A percentile compares a stretch with the other conserved stretches of the same genome.
phyloP scores from a whole-genome alignment of 83 land plant genomes.

The Picea mariana region DNA sequence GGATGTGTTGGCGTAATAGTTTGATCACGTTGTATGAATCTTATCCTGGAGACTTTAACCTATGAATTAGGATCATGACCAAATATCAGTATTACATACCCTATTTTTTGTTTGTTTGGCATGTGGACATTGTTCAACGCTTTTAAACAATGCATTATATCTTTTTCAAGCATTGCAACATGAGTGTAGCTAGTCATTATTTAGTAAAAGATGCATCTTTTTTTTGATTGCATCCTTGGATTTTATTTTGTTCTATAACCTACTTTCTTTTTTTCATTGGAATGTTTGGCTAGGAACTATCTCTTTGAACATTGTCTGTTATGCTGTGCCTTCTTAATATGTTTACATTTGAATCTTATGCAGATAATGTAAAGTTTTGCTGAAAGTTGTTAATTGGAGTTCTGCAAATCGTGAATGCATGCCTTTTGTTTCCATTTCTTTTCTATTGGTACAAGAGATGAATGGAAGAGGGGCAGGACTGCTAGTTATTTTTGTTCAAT shows the following conservation, averaged over 20 bases:
- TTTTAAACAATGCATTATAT: too few species aligned
- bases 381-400: neutral
- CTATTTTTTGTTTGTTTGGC: neutral
- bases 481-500: neutral
- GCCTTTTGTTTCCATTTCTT: neutral
- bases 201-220: neutral
- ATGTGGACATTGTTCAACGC: too few species aligned
- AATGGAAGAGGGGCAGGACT: neutral
- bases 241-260: neutral
- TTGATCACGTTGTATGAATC: neutral
- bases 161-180: too few species aligned
- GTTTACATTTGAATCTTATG: neutral
- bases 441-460: neutral
- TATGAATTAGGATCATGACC: neutral
- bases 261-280: neutral
- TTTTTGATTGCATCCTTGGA: neutral
- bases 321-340: neutral
- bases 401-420: neutral
- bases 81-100: neutral
- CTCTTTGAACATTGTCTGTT: neutral
- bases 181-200: too few species aligned
- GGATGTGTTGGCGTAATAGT: neutral
- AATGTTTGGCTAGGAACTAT: neutral
- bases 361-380: neutral
- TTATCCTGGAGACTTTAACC: neutral